A percentile compares a stretch with the other conserved stretches of the same genome.
Evolutionary conservation across 257 asterid genomes (phyloP).

Genomic region (Apocynum venetum): DNA sequence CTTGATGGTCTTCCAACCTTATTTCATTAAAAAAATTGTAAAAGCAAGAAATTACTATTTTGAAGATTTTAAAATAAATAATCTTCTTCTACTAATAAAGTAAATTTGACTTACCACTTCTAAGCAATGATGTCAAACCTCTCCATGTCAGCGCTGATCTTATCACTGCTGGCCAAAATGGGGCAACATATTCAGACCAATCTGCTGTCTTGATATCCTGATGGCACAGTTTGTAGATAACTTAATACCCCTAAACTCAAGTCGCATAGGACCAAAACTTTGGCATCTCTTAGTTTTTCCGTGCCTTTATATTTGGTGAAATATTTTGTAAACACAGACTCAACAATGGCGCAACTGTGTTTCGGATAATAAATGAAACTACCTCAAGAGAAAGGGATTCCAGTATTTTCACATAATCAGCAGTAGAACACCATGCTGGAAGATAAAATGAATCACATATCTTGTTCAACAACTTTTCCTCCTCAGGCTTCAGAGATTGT

Average conservation of each 20-base stretch:
- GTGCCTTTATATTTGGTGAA: background rate
- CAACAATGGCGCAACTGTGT: background rate
- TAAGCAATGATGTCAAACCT: constrained; percentile 74
- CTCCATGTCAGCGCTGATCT: constrained; percentile 83
- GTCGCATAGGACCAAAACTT: background rate
- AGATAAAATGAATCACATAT: constrained; percentile 76
- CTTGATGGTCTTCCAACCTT: constrained; percentile 94
- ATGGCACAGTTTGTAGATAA: background rate
- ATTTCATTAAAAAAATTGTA: background rate
- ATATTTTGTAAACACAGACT: background rate
- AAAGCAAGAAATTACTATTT: background rate
- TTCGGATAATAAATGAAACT: background rate
- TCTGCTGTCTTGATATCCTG: constrained; percentile 86
- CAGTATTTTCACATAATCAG: constrained; percentile 73
- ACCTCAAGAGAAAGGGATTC: constrained; percentile 77
- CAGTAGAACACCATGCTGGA: constrained; percentile 89
- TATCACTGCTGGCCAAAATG: constrained; percentile 98
- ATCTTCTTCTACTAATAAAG: background rate
- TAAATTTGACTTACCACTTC: constrained; percentile 50
- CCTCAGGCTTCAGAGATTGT: constrained; percentile 56
- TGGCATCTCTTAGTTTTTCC: background rate
- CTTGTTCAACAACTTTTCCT: constrained; percentile 53
- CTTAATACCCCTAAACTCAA: background rate
- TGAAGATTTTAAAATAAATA: background rate
- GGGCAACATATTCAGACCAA: constrained; percentile 90